Conservation (phyloP, 2,329 filamentous ascomycete species). For the Geosmithia putterillii region DNA sequence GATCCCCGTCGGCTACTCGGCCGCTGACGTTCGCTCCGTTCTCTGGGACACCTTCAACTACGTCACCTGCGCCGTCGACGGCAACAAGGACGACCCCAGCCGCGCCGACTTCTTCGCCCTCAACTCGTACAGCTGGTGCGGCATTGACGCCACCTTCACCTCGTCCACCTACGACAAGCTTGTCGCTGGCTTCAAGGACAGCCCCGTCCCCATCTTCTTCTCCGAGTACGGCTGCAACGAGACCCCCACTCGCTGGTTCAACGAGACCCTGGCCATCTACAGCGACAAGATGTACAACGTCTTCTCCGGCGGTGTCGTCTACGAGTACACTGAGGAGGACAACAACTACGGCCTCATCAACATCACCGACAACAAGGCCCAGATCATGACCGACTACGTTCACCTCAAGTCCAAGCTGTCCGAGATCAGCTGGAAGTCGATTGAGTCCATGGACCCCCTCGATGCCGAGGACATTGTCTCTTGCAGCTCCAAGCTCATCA, state of each 20-base stretch:
- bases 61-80: conserved; percentile 52
- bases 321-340: conserved; percentile 65
- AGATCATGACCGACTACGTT: conserved; percentile 53
- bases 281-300: conserved; percentile 53
- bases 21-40: conserved; percentile 63
- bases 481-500: conserved; percentile 59
- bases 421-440: conserved; percentile 56
- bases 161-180: conserved; percentile 51
- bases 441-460: conserved; percentile 51
- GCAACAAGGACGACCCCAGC: conserved; percentile 44
- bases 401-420: conserved; percentile 65
- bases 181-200: conserved; percentile 50
- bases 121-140: conserved; percentile 63
- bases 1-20: conserved; percentile 71
- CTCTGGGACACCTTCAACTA: conserved; percentile 67
- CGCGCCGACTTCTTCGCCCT: conserved; percentile 65
- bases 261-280: conserved; percentile 64
- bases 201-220: conserved; percentile 67
- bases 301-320: conserved; percentile 68
- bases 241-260: conserved; percentile 58
- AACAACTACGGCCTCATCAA: conserved; percentile 55
- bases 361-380: conserved; percentile 39
- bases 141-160: conserved; percentile 44
- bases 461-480: conserved; percentile 40
- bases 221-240: conserved; percentile 73